Evolutionary conservation across 2,329 filamentous ascomycete genomes (phyloP), one percentile per base, ranked within the genome.

Genomic region (Knufia petricola): DNA sequence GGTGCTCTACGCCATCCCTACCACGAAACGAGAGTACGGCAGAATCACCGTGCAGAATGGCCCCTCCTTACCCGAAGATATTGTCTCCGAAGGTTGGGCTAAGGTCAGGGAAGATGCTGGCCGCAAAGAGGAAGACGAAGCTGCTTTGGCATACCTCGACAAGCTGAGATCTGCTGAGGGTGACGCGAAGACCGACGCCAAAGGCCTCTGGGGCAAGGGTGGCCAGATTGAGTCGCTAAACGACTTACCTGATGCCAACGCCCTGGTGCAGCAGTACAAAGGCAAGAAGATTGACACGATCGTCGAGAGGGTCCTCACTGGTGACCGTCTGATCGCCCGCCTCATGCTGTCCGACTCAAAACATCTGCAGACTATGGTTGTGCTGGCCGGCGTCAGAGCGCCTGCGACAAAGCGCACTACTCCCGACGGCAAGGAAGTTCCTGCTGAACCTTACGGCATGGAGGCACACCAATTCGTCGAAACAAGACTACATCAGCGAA

Each of bases 61-160:
- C 43, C 79, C 79, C 26, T 73, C 79, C 49, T 68, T 98, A 44
- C 89, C 92, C 15, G 88, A 96, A 55, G 79, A 85, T 54, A 77
- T 85, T 50, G 80, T 96, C 55, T 82, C 87, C 62, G 86, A 88
- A 60, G 92, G 92, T 57, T 95, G 89, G 88, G 72, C 88, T 55
- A 94, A 92, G 70, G 78, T 98, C 52, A 82, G 92, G 55, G 92
- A 98, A 61, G 92, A 98, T 66, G 89, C 90, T 51, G 89, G 88
- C 53, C 83, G 84, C 56, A 92, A 90, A 63, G 89, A 95, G 57
- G 88, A 95, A 51, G 81, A 82, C 1, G 85, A 92, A 50, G 83
- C 88, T 45, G 75, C 83, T 7, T 62, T 71, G 24, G 73, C 81
- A 55, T 77, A 84, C 52, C 73, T 98, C 20, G 84, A 94, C 59